Percentiles rank a stretch among this genome's conserved stretches.
Conservation (phyloP, 768 basidiomycete species). For the Candolleomyces aberdarensis region DNA sequence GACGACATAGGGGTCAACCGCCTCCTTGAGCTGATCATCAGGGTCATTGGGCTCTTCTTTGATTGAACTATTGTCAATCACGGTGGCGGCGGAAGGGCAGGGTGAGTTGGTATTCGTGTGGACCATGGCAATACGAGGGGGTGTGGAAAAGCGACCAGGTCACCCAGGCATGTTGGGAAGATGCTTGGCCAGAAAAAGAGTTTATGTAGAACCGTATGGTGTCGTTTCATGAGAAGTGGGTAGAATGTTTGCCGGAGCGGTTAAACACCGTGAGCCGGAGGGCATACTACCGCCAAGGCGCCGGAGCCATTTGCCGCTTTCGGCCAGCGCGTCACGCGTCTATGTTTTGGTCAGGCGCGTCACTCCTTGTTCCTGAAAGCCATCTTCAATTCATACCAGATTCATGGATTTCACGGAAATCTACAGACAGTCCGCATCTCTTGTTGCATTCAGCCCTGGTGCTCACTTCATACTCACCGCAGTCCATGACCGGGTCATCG, state of each 20-base stretch:
- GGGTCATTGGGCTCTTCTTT: conserved; percentile 1
- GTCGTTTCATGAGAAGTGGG: background rate
- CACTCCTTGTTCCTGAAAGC: background rate
- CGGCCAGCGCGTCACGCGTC: background rate
- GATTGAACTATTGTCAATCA: conserved; percentile 3
- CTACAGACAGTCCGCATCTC: conserved; percentile 68
- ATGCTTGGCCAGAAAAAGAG: background rate
- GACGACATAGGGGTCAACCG: conserved; percentile 32
- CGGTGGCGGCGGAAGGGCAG: conserved; percentile 15
- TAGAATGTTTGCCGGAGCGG: background rate
- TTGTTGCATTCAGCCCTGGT: conserved; percentile 83
- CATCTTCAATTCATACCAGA: background rate
- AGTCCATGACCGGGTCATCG: conserved; percentile 72
- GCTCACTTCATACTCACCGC: conserved; percentile 84
- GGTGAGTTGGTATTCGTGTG: conserved; percentile 8
- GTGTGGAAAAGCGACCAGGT: background rate
- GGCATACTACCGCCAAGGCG: background rate
- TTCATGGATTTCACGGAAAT: conserved; percentile 85
- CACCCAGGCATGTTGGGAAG: background rate
- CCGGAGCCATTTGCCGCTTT: background rate
- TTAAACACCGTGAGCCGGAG: background rate
- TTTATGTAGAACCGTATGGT: background rate
- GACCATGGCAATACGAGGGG: background rate
- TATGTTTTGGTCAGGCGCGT: background rate
- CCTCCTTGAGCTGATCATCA: background rate